A percentile compares a stretch with the other conserved stretches of the same genome.
phyloP scores from a whole-genome alignment of 2,329 filamentous ascomycete species.

The Dothidotthia symphoricarpi region DNA sequence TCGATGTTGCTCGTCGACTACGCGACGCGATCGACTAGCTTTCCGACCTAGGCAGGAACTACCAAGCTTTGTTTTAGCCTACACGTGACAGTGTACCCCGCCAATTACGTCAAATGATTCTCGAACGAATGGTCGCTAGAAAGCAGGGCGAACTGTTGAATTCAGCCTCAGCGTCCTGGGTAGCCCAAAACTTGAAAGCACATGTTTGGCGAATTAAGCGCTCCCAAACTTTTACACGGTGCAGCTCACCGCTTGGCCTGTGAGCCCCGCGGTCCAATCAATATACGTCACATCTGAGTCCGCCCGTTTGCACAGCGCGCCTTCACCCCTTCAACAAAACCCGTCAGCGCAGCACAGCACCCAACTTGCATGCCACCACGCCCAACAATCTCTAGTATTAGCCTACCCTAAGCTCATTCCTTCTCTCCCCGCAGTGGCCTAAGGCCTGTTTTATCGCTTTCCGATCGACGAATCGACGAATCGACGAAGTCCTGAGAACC shows the following conservation, averaged over 20 bases:
- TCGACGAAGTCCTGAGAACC: slow-evolving; percentile 31
- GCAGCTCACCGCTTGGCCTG: slow-evolving; percentile 10
- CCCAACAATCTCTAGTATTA: slow-evolving; percentile 9
- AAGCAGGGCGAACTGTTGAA: slow-evolving; percentile 3
- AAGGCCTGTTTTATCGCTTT: slow-evolving; percentile 9
- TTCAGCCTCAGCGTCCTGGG: slow-evolving; percentile 2
- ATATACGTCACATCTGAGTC: slow-evolving; percentile 9
- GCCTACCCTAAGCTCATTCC: slow-evolving; percentile 11
- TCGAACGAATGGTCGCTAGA: not conserved
- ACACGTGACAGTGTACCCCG: slow-evolving; percentile 11
- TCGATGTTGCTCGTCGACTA: slow-evolving; percentile 6
- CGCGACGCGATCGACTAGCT: slow-evolving; percentile 12
- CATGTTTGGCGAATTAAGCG: not conserved
- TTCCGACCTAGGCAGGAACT: slow-evolving; percentile 9
- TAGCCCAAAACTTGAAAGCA: not conserved
- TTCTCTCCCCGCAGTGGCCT: slow-evolving; percentile 12
- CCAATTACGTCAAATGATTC: slow-evolving; percentile 9
- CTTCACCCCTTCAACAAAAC: slow-evolving; percentile 6
- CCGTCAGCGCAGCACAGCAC: slow-evolving; percentile 3
- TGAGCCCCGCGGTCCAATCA: slow-evolving; percentile 7
- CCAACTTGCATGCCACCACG: slow-evolving; percentile 15
- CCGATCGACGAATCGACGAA: slow-evolving; percentile 17
- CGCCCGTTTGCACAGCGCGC: slow-evolving; percentile 6
- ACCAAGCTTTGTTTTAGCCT: slow-evolving; percentile 9
- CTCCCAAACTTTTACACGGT: not conserved